Conservation (phyloP, 352 stramenopile genomes). For the Pythium rishiriense region DNA sequence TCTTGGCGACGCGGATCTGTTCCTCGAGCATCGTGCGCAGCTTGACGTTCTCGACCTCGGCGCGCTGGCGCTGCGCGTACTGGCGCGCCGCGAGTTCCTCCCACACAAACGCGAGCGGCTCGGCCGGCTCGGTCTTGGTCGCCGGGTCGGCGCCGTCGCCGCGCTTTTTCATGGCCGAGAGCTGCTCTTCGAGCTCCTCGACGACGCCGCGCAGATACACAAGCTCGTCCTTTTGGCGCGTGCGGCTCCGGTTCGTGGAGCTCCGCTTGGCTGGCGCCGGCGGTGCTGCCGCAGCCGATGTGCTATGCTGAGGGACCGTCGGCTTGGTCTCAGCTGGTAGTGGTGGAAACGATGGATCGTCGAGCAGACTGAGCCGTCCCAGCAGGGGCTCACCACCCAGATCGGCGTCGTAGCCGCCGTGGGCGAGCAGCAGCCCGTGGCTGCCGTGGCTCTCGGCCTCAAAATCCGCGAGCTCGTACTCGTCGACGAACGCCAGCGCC, state of each 20-base stretch:
- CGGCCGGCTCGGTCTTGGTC: slow-evolving; percentile 2
- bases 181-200: slow-evolving; percentile 32
- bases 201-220: slow-evolving; percentile 41
- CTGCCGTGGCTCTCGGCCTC: not conserved
- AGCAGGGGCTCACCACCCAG: not conserved
- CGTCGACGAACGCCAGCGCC: slow-evolving; percentile 8
- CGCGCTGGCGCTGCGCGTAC: slow-evolving; percentile 27
- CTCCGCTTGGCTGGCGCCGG: not conserved
- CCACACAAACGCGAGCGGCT: slow-evolving; percentile 24
- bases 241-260: slow-evolving; percentile 19
- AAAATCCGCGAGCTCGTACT: slow-evolving; percentile 2
- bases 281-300: not conserved
- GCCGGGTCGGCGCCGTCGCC: not conserved
- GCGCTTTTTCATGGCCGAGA: slow-evolving; percentile 22
- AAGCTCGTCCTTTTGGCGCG: slow-evolving; percentile 31
- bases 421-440: not conserved
- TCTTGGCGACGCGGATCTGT: slow-evolving; percentile 47
- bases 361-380: not conserved
- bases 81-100: slow-evolving; percentile 24
- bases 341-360: not conserved
- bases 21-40: slow-evolving; percentile 35
- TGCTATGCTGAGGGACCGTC: not conserved
- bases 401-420: not conserved
- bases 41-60: slow-evolving; percentile 28
- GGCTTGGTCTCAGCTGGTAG: not conserved